These are phyloP conservation scores for Xylaria sp. DNA, from an alignment of 2,329 filamentous ascomycete species.

Conservation along the genomic window DNA sequence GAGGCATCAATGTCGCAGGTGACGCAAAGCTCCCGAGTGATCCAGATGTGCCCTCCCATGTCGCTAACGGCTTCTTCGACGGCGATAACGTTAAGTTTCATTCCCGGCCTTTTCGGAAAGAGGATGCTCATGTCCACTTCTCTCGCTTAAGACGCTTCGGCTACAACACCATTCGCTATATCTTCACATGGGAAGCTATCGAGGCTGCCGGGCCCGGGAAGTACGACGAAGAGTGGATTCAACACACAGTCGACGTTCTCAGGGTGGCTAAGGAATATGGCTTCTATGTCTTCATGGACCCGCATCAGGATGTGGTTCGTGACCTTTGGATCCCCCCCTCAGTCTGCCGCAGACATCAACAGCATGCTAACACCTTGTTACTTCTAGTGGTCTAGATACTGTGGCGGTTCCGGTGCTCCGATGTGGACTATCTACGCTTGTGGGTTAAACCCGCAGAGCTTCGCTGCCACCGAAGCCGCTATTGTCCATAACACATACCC, in stretches of 20 bases:
- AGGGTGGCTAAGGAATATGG: slow-evolving; percentile 88
- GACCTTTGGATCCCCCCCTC: neutral
- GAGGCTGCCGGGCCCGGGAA: slow-evolving; percentile 89
- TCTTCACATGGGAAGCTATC: slow-evolving; percentile 99
- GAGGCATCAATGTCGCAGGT: slow-evolving; percentile 93
- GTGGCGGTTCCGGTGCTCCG: slow-evolving; percentile 92
- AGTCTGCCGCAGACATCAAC: neutral
- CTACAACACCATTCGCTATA: slow-evolving; percentile 95
- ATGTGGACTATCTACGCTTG: slow-evolving; percentile 98
- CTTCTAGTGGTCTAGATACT: slow-evolving; percentile 87
- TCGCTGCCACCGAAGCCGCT: slow-evolving; percentile 87
- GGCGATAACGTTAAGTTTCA: slow-evolving; percentile 93
- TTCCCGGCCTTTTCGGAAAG: slow-evolving; percentile 81
- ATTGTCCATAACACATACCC: slow-evolving; percentile 95
- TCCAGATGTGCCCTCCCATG: slow-evolving; percentile 84
- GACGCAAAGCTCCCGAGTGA: slow-evolving; percentile 89
- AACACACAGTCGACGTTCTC: slow-evolving; percentile 87
- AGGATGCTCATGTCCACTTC: slow-evolving; percentile 89
- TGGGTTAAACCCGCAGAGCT: slow-evolving; percentile 86
- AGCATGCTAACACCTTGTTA: slow-evolving; percentile 44
- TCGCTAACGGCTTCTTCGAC: slow-evolving; percentile 85
- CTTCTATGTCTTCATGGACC: slow-evolving; percentile 98
- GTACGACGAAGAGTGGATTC: slow-evolving; percentile 94
- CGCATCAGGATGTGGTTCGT: slow-evolving; percentile 94
- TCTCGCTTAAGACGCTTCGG: slow-evolving; percentile 86